Base-by-base conservation (phyloP, 1,284 basidiomycete genomes). In the Ustilago crameri region DNA sequence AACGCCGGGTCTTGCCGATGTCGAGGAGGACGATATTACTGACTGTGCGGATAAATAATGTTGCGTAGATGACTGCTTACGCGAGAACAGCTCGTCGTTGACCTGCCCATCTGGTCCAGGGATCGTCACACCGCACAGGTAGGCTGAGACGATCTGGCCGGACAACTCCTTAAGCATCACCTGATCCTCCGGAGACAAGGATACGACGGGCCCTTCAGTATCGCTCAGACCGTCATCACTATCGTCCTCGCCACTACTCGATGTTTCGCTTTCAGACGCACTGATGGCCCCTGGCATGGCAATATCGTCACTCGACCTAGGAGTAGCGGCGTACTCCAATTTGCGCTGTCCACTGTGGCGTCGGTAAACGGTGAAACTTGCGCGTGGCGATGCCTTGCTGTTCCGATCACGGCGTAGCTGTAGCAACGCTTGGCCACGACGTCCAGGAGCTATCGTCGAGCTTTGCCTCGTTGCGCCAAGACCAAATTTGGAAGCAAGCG, bases 241-340 rank as follows among this genome's bases (percentile, higher is more conserved):
- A 26, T 62, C 53, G n/a, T 62, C 66, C 5, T 64, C 61, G 12
- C 26, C 49, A 41, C 49, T 51, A 22, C 37, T 51, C n/a, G 37
- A 40, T 9, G 10, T 41, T 2, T 40, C 65, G 44, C 54, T 58
- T 20, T 62, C 57, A 30, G 58, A 35, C 15, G 18, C 51, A 23
- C 51, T 58, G 5, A 41, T 27, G 15, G 34, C 47, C 35, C 37
- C 51, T 1, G 57, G 30, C 30, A 55, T 26, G 10, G 58, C 38
- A 9, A 66, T 38, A 15, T 62, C 68, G 37, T 71, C 68, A 41
- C 62, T 62, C 37, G 68, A 71, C 44, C 68, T 57, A 3, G 68
- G 68, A 32, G 68, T 71, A n/a, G 41, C 48, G n/a, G 62, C 50
- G 9, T 14, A 38, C 4, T 66, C 62, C n/a, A 49, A 8, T 34